A percentile compares a stretch with the other conserved stretches of the same genome.
Evolutionary conservation across 345 rosid species (phyloP).

Genomic region (Cardamine chenopodiifolia): DNA sequence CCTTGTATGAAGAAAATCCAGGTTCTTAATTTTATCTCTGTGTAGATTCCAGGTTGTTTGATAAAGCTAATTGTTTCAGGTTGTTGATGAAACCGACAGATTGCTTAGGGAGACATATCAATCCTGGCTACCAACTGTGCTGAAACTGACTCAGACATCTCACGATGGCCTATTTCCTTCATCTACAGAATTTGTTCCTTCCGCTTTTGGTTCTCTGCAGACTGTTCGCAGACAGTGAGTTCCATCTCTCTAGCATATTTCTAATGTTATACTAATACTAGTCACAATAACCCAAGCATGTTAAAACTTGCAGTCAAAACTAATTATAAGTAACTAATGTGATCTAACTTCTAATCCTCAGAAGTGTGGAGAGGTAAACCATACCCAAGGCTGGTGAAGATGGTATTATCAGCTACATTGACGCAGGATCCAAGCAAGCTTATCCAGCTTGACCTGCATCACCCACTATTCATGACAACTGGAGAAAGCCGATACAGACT

Average conservation of each 20-base stretch:
- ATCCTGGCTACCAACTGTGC: slow-evolving; percentile 93
- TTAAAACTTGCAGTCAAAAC: background rate
- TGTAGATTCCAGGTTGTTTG: background rate
- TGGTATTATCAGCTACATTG: slow-evolving; percentile 91
- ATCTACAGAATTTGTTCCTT: slow-evolving; percentile 39
- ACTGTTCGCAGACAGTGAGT: slow-evolving; percentile 85
- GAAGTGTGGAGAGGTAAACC: slow-evolving; percentile 83
- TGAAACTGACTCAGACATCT: slow-evolving; percentile 55
- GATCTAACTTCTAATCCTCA: slow-evolving; percentile 29
- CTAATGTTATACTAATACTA: background rate
- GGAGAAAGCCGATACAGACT: slow-evolving; percentile 76
- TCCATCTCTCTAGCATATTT: background rate
- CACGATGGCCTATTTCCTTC: slow-evolving; percentile 46
- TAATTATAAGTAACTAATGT: slow-evolving; percentile 25
- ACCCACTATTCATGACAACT: slow-evolving; percentile 85
- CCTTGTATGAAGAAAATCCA: slow-evolving; percentile 61
- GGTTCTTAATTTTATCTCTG: background rate
- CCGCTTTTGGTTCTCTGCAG: slow-evolving; percentile 61
- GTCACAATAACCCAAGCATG: background rate
- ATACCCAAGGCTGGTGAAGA: slow-evolving; percentile 81
- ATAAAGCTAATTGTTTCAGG: slow-evolving; percentile 52
- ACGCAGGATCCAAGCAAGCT: slow-evolving; percentile 98
- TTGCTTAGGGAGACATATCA: slow-evolving; percentile 93
- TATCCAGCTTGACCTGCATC: slow-evolving; percentile 86
- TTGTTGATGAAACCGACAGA: slow-evolving; percentile 96